Base-by-base conservation (phyloP, 805 yeast genomes). In the Sporopachydermia lactativora region DNA sequence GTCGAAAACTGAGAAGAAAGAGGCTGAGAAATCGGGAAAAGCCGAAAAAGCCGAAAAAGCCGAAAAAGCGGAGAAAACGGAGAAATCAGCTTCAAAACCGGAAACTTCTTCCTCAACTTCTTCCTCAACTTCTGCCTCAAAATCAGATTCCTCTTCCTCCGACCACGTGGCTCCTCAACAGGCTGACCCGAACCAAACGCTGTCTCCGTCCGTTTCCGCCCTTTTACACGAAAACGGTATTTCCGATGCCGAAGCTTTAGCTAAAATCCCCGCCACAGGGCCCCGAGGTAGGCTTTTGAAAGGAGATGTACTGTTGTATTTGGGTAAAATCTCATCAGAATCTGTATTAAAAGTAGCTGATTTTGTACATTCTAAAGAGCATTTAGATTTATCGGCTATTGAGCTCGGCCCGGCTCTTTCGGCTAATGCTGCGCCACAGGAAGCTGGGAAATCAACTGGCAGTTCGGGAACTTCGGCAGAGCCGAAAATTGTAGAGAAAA, bases 261-360 rank as follows among this genome's bases (percentile, higher is more conserved):
- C 64, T 5, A 75, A 78, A 47, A 83, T 89, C 51, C 64, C 72
- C 35, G 94, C 96, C 4, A 69, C 94, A 1, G 98, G 97, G 15
- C 94, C 94, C 18, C 70, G 77, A 42, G 97, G 97, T 5, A 71
- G 95, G 52, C 57, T 89, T 35, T 67, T 89, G 47, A 83, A 81
- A 61, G 97, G 97, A 47, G 98, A 89, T 58, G 89, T 88, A 1
- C 67, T 88, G 48, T 92, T 94, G 0, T 76, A 73, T 54, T 53
- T 88, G 40, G 96, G 97, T 18, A 60, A 71, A 45, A 81, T 88
- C 41, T 60, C 83, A 6, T 51, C 63, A 34, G 75, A 71, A 5
- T 61, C 78, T 4, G 75, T 76, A 17, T 51, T 59, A 15, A 56
- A 61, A 15, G 66, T 88, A 43, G 65, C 81, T 4, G 61, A 71